Evolutionary conservation across 2,329 filamentous ascomycete genomes (phyloP).

Genomic region (Didymella exigua): DNA sequence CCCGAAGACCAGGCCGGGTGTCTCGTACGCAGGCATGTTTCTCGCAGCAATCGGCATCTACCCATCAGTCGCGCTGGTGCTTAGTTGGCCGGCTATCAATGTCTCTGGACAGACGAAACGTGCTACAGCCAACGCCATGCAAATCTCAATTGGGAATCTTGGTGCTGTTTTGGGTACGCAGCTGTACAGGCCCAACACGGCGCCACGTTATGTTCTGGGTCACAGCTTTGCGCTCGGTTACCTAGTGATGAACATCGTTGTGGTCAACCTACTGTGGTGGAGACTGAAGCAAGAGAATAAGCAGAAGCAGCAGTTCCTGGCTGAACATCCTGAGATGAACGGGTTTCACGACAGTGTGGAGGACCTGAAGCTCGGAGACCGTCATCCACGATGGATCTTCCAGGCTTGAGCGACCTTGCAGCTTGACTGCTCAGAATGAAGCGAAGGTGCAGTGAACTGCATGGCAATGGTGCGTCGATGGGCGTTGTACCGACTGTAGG

Average conservation of each 20-base stretch:
- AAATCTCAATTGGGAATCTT: constrained; percentile 58
- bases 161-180: constrained; percentile 49
- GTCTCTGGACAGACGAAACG: constrained; percentile 60
- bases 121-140: constrained; percentile 56
- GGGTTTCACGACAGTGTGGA: constrained; percentile 41
- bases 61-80: constrained; percentile 46
- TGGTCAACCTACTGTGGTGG: constrained; percentile 39
- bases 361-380: constrained; percentile 40
- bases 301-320: constrained; percentile 34
- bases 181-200: constrained; percentile 43
- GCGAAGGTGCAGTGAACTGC: neutral
- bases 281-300: constrained; percentile 42
- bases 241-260: constrained; percentile 38
- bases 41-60: constrained; percentile 50
- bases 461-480: neutral
- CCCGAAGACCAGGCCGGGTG: constrained; percentile 40
- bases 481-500: neutral
- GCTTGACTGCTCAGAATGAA: too few species aligned
- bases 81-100: constrained; percentile 61
- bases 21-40: constrained; percentile 48
- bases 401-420: constrained; percentile 36
- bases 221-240: constrained; percentile 47
- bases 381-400: constrained; percentile 46
- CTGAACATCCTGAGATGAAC: constrained; percentile 31
- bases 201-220: constrained; percentile 45